Evolutionary conservation across 768 basidiomycete genomes (phyloP), one percentile per base, ranked within the genome.

Genomic region (Strobilomyces echinocephalus): DNA sequence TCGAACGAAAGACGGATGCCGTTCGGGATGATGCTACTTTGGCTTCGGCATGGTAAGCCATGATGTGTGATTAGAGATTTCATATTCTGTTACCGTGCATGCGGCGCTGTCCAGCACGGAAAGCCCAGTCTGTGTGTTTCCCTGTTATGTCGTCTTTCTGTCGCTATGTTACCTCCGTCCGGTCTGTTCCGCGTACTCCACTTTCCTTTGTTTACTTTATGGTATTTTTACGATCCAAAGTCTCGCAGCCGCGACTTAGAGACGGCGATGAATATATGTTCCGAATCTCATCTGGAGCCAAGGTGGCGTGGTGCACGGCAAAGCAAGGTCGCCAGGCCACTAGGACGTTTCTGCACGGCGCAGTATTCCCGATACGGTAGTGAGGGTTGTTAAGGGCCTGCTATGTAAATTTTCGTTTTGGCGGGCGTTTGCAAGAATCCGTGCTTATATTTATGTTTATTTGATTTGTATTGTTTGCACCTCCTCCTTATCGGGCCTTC

Each of bases 1-100:
- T 79, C 42, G 74, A 69, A 55, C 71, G 73, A 49, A 75, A 80
- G 54, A 76, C 85, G 8, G 69, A 64, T 38, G 64, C 63, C 35
- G 69, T 77, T 44, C 69, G 76, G 34, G 57, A 56, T 35, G 56
- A 64, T 41, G 60, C 63, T 52, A 52, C 60, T 40, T 49, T 71
- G 60, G 26, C 54, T 18, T 57, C 35, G 40, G 42, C 42, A 43
- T 40, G 31, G 45, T 66, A 54, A 55, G 26, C 34, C 6, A 43
- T 30, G 6, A 38, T 10, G 20, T 10, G 20, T 44, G 46, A 42
- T 6, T 44, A 38, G n/a, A 54, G 55, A 31, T 46, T 21, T 46
- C 49, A 48, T 26, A 35, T 15, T 15, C 42, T 39, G 28, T 15
- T 46, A 15, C 42, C 36, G 24, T 50, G 16, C 26, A 38, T n/a